Percentiles rank a stretch among this genome's conserved stretches.
phyloP scores from a whole-genome alignment of 176 grass and related monocot genomes.

The Eragrostis nindensis region DNA sequence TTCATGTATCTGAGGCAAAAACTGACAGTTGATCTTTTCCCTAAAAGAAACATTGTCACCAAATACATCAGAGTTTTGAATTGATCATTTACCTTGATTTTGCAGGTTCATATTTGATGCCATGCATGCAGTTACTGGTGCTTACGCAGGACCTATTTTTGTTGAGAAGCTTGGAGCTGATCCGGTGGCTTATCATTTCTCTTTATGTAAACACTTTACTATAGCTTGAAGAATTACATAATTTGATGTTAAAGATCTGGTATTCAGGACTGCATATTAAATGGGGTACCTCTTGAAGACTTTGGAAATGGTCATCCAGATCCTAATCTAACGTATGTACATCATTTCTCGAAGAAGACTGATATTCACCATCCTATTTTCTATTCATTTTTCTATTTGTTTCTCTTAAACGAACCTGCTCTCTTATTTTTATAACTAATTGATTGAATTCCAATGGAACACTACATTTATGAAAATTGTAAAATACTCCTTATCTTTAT shows the following conservation, averaged over 20 bases:
- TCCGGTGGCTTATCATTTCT: constrained; percentile 51
- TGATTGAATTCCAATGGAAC: constrained; percentile 6
- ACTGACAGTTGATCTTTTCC: too few species aligned
- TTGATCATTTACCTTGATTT: constrained; percentile 31
- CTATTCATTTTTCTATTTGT: not conserved
- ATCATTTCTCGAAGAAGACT: not conserved
- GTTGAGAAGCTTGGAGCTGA: constrained; percentile 80
- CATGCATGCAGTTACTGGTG: constrained; percentile 93
- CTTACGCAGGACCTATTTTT: constrained; percentile 94
- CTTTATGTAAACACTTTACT: constrained; percentile 15
- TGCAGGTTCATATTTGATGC: constrained; percentile 85
- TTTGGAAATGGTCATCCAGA: constrained; percentile 92
- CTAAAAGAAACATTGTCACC: not conserved
- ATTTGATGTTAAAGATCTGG: constrained; percentile 35
- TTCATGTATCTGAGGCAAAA: too few species aligned
- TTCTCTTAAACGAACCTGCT: not conserved
- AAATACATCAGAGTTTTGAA: constrained; percentile 23
- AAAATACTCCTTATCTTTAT: not conserved
- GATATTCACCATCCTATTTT: not conserved
- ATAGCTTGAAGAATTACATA: constrained; percentile 17
- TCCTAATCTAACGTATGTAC: constrained; percentile 90
- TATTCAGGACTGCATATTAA: constrained; percentile 78
- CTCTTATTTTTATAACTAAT: not conserved
- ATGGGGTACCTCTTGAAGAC: constrained; percentile 86
- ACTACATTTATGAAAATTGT: not conserved